Conservation (phyloP, 2,329 filamentous ascomycete species). For the Aspergillus quadricinctus region DNA sequence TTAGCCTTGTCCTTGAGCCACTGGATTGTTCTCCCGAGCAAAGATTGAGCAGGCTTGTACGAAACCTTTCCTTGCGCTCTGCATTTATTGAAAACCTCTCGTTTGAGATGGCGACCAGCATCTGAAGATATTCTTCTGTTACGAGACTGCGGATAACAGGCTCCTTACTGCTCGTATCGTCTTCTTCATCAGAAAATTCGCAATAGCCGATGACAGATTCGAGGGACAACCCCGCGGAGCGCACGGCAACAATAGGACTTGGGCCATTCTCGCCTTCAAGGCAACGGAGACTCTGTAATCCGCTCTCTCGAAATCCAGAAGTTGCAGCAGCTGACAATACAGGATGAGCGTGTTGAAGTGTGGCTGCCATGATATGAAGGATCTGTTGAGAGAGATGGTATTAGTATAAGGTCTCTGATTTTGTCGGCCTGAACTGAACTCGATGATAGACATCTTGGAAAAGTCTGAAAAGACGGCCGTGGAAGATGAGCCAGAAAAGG, state of each 20-base stretch:
- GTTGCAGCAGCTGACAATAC: conserved; percentile 71
- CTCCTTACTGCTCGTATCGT: conserved; percentile 27
- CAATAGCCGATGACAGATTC: conserved; percentile 71
- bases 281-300: conserved; percentile 62
- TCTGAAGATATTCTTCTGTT: conserved; percentile 61
- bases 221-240: conserved; percentile 75
- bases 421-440: conserved; percentile 5
- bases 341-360: conserved; percentile 67
- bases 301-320: conserved; percentile 86
- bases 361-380: conserved; percentile 78
- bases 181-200: conserved; percentile 27
- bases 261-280: conserved; percentile 38
- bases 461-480: conserved; percentile 2
- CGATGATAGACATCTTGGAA: conserved; percentile 4
- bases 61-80: conserved; percentile 38
- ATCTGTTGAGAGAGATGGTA: conserved; percentile 58
- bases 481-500: not conserved
- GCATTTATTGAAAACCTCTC: conserved; percentile 47
- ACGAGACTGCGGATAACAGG: conserved; percentile 54
- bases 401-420: conserved; percentile 20
- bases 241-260: conserved; percentile 76
- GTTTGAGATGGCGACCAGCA: conserved; percentile 66
- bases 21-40: conserved; percentile 10
- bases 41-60: conserved; percentile 23
- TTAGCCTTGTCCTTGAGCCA: conserved; percentile 16